A percentile compares a stretch with the other conserved stretches of the same genome.
Evolutionary conservation across 2,329 filamentous ascomycete genomes (phyloP).

Genomic region (Epichloe scottii): DNA sequence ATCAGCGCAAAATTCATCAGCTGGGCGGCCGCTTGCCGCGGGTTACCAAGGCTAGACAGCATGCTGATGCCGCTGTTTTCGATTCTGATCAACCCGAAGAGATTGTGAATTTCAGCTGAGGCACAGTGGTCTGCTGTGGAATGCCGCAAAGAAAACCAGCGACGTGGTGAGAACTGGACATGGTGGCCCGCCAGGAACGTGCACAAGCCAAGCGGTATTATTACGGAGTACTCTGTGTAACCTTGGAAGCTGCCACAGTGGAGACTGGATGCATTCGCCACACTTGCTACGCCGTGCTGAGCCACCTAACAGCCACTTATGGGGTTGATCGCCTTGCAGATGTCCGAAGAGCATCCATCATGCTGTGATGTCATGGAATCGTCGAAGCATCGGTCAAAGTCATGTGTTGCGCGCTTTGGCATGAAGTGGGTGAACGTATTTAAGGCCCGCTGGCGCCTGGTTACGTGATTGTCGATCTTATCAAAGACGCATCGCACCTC

Average conservation of each 20-base stretch:
- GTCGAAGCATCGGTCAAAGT: constrained; percentile 9
- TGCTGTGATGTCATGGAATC: constrained; percentile 5
- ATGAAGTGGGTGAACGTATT: not conserved
- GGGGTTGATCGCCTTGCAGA: not conserved
- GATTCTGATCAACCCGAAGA: not conserved
- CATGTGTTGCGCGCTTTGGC: not conserved
- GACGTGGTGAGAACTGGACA: constrained; percentile 12
- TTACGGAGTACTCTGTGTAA: no score
- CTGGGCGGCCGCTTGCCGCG: constrained; percentile 70
- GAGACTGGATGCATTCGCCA: not conserved
- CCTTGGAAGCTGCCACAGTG: no score
- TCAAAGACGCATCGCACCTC: not conserved
- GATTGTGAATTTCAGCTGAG: not conserved
- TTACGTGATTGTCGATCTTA: not conserved
- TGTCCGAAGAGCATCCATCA: not conserved
- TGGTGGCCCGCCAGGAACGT: constrained; percentile 12
- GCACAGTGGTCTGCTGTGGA: not conserved
- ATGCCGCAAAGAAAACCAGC: not conserved
- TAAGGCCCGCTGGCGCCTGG: constrained; percentile 15
- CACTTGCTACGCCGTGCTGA: not conserved
- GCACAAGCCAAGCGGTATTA: not conserved
- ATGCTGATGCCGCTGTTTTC: constrained; percentile 27
- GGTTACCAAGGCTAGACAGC: constrained; percentile 58
- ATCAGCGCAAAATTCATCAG: constrained; percentile 85
- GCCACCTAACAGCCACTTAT: not conserved